Evolutionary conservation across 108 stramenopile genomes (phyloP).

Genomic region (Craspedostauros australis): DNA sequence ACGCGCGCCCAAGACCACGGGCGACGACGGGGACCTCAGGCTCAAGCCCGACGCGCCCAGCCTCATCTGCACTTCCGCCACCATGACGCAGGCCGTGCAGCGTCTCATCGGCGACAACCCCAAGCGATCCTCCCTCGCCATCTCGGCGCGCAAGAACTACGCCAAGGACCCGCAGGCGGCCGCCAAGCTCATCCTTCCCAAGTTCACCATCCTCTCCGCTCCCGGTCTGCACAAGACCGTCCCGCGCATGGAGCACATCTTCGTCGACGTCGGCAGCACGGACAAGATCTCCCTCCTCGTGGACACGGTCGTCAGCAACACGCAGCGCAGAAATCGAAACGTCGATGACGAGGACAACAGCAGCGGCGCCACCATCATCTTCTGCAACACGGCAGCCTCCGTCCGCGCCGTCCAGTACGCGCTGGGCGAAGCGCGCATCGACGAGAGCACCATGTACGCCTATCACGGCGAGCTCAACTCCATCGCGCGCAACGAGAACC

Average conservation of each 20-base stretch:
- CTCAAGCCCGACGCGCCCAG: constrained; percentile 64
- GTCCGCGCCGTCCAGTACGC: constrained; percentile 75
- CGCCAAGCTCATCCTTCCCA: constrained; percentile 49
- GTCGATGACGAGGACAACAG: too few relatives aligned
- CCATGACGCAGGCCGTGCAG: constrained; percentile 86
- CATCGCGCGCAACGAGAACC: constrained; percentile 41
- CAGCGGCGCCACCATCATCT: constrained; percentile 64
- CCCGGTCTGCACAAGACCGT: constrained; percentile 87
- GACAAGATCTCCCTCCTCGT: constrained; percentile 87
- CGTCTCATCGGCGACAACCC: constrained; percentile 52
- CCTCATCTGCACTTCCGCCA: constrained; percentile 92
- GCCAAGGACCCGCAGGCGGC: neutral
- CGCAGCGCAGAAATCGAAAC: too few relatives aligned
- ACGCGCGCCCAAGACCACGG: neutral
- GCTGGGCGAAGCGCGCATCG: constrained; percentile 62
- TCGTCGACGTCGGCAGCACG: constrained; percentile 86
- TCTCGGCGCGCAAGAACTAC: constrained; percentile 18
- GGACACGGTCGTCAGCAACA: constrained; percentile 45
- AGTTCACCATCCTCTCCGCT: constrained; percentile 71
- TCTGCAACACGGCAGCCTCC: constrained; percentile 87
- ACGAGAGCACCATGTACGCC: constrained; percentile 40
- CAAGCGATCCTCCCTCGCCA: constrained; percentile 26
- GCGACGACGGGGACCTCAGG: constrained; percentile 14
- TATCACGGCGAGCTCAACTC: constrained; percentile 85
- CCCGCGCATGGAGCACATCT: constrained; percentile 81